Percentiles rank a stretch among this genome's conserved stretches.
Conservation (phyloP, 1,139 yeast genomes). For the Taphrina confusa region DNA sequence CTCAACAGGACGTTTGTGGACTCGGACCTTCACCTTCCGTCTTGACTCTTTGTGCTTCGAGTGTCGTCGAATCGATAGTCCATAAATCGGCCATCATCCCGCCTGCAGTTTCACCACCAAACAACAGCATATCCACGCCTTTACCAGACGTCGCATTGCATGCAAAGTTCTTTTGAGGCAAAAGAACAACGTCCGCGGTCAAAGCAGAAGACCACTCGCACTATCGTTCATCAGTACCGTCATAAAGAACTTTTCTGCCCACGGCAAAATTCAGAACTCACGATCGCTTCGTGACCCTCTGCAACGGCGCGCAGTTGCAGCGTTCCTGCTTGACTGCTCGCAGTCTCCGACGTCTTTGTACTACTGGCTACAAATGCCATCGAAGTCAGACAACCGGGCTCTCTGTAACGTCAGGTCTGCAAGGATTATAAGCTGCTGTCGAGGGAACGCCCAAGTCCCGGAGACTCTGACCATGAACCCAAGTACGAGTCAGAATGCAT, state of each 20-base stretch:
- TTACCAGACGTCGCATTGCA: background rate
- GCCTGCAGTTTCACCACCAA: slow-evolving; percentile 7
- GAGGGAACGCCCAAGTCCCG: no score
- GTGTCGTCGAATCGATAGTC: background rate
- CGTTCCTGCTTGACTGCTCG: background rate
- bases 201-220: background rate
- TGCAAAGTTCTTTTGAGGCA: slow-evolving; percentile 4
- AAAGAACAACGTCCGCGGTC: background rate
- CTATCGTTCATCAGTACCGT: background rate
- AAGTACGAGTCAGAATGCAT: no score
- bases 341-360: background rate
- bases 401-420: background rate
- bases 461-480: no score
- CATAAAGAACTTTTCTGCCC: no score
- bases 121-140: slow-evolving; percentile 2
- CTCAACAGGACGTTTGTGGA: slow-evolving; percentile 7
- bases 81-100: slow-evolving; percentile 7
- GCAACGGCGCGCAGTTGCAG: background rate
- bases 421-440: background rate
- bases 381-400: background rate
- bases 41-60: background rate
- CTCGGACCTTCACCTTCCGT: slow-evolving; percentile 2
- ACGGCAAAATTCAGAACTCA: background rate
- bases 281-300: background rate
- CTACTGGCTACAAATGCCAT: slow-evolving; percentile 12